These are phyloP conservation scores for Endothia cerciana DNA, from an alignment of 2,329 filamentous ascomycete genomes.

Conservation along the genomic window DNA sequence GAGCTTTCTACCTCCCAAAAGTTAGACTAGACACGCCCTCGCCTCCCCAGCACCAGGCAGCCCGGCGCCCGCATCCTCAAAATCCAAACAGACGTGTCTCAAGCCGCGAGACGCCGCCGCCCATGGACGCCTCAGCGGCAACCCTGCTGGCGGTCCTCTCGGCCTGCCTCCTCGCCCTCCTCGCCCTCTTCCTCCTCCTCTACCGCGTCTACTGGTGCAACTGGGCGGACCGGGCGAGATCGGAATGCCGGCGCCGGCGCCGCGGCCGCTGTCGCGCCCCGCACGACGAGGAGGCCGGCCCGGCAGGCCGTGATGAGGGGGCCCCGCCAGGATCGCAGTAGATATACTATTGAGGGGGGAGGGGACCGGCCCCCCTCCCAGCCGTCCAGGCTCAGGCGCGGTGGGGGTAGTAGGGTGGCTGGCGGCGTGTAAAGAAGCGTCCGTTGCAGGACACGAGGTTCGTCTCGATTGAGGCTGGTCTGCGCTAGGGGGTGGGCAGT, in stretches of 20 bases:
- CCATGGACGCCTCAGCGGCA: constrained; percentile 7
- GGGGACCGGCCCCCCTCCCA: too few relatives aligned
- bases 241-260: neutral
- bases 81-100: too few relatives aligned
- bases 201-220: constrained; percentile 11
- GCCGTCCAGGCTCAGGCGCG: too few relatives aligned
- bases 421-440: too few relatives aligned
- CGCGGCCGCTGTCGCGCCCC: neutral
- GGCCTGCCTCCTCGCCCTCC: constrained; percentile 5
- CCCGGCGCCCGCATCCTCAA: too few relatives aligned
- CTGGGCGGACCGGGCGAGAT: neutral
- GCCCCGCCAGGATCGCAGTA: neutral
- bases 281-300: neutral
- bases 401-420: too few relatives aligned
- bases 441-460: too few relatives aligned
- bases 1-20: too few relatives aligned
- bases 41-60: too few relatives aligned
- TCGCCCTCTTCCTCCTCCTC: constrained; percentile 5
- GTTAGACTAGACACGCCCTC: too few relatives aligned
- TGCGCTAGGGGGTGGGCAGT: too few relatives aligned
- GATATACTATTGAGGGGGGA: neutral
- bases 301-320: neutral
- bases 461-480: neutral
- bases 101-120: too few relatives aligned
- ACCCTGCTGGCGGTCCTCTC: constrained; percentile 7